These are phyloP conservation scores for Pisolithus microcarpus DNA, from an alignment of 768 basidiomycete species.

Conservation along the genomic window DNA sequence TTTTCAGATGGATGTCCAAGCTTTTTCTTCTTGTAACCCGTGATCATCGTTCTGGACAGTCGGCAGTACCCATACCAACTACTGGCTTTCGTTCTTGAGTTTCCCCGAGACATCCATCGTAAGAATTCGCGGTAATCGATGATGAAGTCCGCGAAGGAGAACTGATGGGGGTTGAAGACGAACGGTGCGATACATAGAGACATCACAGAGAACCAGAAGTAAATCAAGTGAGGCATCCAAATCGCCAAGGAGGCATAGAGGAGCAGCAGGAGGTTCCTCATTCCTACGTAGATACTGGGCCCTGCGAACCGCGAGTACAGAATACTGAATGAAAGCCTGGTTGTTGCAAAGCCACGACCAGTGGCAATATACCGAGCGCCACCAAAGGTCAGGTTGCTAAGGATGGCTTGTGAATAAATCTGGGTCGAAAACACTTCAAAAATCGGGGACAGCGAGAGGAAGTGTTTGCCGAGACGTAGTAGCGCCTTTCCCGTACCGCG, in stretches of 20 bases:
- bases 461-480: slow-evolving; percentile 92
- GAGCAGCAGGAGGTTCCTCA: slow-evolving; percentile 85
- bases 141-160: slow-evolving; percentile 94
- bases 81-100: slow-evolving; percentile 92
- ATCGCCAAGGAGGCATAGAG: slow-evolving; percentile 88
- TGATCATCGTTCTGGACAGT: slow-evolving; percentile 93
- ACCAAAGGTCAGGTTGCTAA: slow-evolving; percentile 95
- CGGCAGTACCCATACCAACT: slow-evolving; percentile 99
- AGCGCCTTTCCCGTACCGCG: slow-evolving; percentile 93
- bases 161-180: slow-evolving; percentile 99
- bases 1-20: slow-evolving; percentile 98
- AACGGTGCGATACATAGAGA: slow-evolving; percentile 96
- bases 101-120: slow-evolving; percentile 99
- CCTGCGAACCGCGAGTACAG: slow-evolving; percentile 98
- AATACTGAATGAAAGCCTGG: slow-evolving; percentile 91
- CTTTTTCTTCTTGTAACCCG: slow-evolving; percentile 99
- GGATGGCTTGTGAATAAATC: slow-evolving; percentile 94
- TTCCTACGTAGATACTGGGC: slow-evolving; percentile 98
- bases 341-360: slow-evolving; percentile 97
- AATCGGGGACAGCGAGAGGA: slow-evolving; percentile 91
- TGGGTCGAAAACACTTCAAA: slow-evolving; percentile 99
- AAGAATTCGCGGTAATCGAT: slow-evolving; percentile 98
- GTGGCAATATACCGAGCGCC: slow-evolving; percentile 99
- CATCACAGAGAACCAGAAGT: slow-evolving; percentile 97
- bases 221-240: slow-evolving; percentile 92